Percentiles rank a stretch among this genome's conserved stretches.
These are phyloP conservation scores for Aspergillus luchuensis DNA, from an alignment of 2,329 filamentous ascomycete species.

Conservation along the genomic window DNA sequence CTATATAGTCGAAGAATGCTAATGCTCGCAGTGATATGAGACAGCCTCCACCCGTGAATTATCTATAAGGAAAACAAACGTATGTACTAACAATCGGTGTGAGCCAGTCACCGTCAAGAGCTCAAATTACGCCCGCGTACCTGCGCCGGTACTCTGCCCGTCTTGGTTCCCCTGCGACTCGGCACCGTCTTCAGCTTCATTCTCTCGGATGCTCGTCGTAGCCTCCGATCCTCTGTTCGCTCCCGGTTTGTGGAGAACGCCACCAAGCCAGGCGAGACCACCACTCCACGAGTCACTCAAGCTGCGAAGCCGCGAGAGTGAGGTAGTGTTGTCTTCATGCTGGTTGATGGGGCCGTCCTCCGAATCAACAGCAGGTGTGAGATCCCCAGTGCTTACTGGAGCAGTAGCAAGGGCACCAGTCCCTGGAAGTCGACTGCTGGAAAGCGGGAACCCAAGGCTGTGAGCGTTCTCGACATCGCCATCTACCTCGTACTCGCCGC, in stretches of 20 bases:
- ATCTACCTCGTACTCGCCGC: slow-evolving; percentile 25
- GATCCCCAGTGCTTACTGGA: slow-evolving; percentile 24
- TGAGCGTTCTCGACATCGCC: slow-evolving; percentile 17
- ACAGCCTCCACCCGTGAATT: slow-evolving; percentile 4
- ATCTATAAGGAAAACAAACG: slow-evolving; percentile 3
- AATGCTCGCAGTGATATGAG: background rate
- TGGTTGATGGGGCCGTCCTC: slow-evolving; percentile 15
- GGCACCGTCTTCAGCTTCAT: background rate
- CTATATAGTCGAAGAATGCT: slow-evolving; percentile 6
- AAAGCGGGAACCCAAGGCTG: slow-evolving; percentile 24
- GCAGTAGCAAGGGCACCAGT: slow-evolving; percentile 25
- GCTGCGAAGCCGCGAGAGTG: slow-evolving; percentile 34
- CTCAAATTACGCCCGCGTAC: slow-evolving; percentile 10
- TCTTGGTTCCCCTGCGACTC: slow-evolving; percentile 6
- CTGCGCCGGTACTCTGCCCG: slow-evolving; percentile 2
- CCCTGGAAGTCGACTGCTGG: slow-evolving; percentile 31
- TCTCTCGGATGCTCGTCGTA: background rate
- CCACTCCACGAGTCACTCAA: slow-evolving; percentile 43
- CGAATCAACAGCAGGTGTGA: slow-evolving; percentile 26
- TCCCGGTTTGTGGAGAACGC: slow-evolving; percentile 29
- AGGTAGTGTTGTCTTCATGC: slow-evolving; percentile 22
- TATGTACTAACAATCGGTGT: slow-evolving; percentile 13
- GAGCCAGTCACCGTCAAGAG: slow-evolving; percentile 11
- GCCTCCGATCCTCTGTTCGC: slow-evolving; percentile 7
- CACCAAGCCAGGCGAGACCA: slow-evolving; percentile 40